Conservation (phyloP, 768 basidiomycete genomes). For the Suillus hirtellus region DNA sequence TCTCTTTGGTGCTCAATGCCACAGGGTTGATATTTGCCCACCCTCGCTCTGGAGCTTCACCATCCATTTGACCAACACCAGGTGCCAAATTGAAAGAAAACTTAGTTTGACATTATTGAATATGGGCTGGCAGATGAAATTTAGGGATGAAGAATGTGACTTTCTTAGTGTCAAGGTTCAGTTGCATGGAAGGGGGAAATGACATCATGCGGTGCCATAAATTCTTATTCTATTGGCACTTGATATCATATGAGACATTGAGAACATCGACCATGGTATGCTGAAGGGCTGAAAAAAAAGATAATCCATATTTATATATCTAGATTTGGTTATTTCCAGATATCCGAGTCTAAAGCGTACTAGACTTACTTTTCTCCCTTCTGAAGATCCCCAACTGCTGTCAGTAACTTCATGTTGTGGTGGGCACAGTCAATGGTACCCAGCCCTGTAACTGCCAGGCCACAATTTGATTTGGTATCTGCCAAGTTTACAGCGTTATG, state of each 20-base stretch:
- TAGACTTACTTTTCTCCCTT: slow-evolving; percentile 18
- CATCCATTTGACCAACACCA: too few species aligned
- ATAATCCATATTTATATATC: slow-evolving; percentile 24
- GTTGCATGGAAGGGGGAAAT: background rate
- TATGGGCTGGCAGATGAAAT: slow-evolving; percentile 38
- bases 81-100: slow-evolving; percentile 35
- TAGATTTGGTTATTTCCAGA: background rate
- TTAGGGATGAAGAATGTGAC: slow-evolving; percentile 30
- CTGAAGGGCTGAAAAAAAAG: too few species aligned
- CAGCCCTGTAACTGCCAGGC: background rate
- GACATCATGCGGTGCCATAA: background rate
- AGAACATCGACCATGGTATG: too few species aligned
- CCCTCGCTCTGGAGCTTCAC: too few species aligned
- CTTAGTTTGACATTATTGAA: slow-evolving; percentile 21
- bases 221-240: slow-evolving; percentile 16
- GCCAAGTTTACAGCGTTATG: slow-evolving; percentile 11
- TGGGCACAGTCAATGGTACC: slow-evolving; percentile 15
- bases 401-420: slow-evolving; percentile 15
- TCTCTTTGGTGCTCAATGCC: slow-evolving; percentile 34
- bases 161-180: background rate
- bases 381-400: slow-evolving; percentile 19
- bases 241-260: too few species aligned
- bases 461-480: background rate
- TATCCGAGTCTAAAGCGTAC: background rate
- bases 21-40: slow-evolving; percentile 37